Conservation (phyloP, 176 grass and related monocot species). For the Oryza coarctata region DNA sequence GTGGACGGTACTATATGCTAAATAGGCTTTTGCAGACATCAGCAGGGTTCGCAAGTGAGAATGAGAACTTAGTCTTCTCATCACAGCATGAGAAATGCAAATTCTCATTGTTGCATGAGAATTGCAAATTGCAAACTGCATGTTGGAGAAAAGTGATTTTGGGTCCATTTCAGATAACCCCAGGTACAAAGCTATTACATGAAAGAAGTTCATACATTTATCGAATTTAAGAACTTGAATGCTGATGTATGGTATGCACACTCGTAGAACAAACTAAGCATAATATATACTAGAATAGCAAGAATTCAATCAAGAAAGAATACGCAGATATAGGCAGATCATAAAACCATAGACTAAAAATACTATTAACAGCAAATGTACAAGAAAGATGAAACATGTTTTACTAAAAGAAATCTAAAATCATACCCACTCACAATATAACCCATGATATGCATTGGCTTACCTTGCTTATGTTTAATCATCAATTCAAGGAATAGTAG, state of each 20-base stretch:
- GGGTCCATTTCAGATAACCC: slow-evolving; percentile 19
- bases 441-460: neutral
- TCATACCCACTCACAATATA: neutral
- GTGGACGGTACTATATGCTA: neutral
- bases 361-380: slow-evolving; percentile 16
- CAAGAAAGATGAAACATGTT: neutral
- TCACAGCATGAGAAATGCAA: slow-evolving; percentile 11
- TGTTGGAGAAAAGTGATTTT: slow-evolving; percentile 24
- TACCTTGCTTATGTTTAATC: neutral
- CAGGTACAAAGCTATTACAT: slow-evolving; percentile 40
- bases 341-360: slow-evolving; percentile 38
- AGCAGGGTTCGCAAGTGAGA: neutral
- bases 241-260: slow-evolving; percentile 19
- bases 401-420: neutral
- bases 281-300: neutral
- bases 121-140: neutral
- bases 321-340: slow-evolving; percentile 9
- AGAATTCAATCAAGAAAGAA: slow-evolving; percentile 26
- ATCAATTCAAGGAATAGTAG: neutral
- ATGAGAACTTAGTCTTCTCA: neutral
- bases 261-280: neutral
- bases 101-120: slow-evolving; percentile 26
- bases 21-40: neutral
- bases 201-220: slow-evolving; percentile 42
- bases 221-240: slow-evolving; percentile 26